Evolutionary conservation across 2,329 filamentous ascomycete genomes (phyloP), one percentile per base, ranked within the genome.

Genomic region (Fusarium sp.): DNA sequence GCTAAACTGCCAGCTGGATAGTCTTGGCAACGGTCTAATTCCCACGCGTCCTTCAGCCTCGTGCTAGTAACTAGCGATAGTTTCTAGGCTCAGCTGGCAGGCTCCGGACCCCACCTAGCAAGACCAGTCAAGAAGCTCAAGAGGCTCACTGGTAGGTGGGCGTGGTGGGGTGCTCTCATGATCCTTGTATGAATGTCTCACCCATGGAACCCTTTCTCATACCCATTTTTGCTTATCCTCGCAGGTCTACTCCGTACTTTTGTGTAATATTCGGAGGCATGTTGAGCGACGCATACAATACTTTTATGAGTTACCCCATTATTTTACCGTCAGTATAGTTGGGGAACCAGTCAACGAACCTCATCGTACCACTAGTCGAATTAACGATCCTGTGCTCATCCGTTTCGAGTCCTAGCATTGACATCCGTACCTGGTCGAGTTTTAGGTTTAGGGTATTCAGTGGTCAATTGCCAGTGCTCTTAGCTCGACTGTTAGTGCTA

Each of bases 11-110:
- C 45, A 64, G 52, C 61, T 64, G 45, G 23, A 33, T 30, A 23
- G 33, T 56, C 67, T 70, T 70, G 67, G 67, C 67, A 70, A 70
- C 63, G 67, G 67, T 57, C 65, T 67, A 41, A 17, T 37, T 46
- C 23, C 48, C 19, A 54, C 22, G 9, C 37, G 25, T 44, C 32
- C 23, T 44, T 65, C 67, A 70, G 67, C 67, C 67, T 70, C 67
- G 67, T 70, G 58, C 67, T 70, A 68, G 67, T 37, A 45, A 44
- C 33, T 55, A 65, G 67, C 20, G 41, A 52, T 43, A 8, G 20
- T 59, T 64, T 61, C 45, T 65, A 57, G 51, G 63, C 63, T 70
- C 67, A 70, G 62, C 66, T 67, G 66, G 52, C 50, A 60, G 15
- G 66, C 65, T 64, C 46, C 63, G 67, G 61, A 44, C 51, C 56